Conservation (phyloP, 2,329 filamentous ascomycete species). For the Aspergillus phoenicis region DNA sequence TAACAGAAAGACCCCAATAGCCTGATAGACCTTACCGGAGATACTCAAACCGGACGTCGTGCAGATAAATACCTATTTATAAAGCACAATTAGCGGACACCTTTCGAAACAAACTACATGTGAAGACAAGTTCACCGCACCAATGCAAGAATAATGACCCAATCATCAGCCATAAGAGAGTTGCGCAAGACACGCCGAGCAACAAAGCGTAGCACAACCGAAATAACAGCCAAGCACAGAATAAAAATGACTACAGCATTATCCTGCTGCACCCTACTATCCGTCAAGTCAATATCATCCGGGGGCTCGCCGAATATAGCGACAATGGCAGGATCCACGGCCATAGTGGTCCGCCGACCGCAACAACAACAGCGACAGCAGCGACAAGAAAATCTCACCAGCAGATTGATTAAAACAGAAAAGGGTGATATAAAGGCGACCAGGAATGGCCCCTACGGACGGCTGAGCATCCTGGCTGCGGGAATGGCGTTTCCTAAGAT, state of each 20-base stretch:
- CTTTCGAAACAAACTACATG: neutral
- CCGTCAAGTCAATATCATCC: slow-evolving; percentile 12
- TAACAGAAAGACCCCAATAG: no score
- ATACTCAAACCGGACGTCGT: slow-evolving; percentile 12
- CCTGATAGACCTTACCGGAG: neutral
- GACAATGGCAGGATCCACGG: slow-evolving; percentile 18
- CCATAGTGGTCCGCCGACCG: slow-evolving; percentile 1
- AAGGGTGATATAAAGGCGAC: no score
- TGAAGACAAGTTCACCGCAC: slow-evolving; percentile 1
- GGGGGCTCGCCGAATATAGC: slow-evolving; percentile 18
- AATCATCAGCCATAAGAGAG: slow-evolving; percentile 18
- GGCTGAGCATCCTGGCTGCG: no score
- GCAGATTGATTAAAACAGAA: neutral
- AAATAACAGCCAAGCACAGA: slow-evolving; percentile 9
- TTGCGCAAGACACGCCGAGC: slow-evolving; percentile 11
- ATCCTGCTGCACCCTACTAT: slow-evolving; percentile 6
- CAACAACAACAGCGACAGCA: neutral
- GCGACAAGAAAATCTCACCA: neutral
- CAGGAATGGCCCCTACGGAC: no score
- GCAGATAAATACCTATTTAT: slow-evolving; percentile 6
- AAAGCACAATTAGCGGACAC: no score
- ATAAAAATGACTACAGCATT: slow-evolving; percentile 18
- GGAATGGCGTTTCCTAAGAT: no score
- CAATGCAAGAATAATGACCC: slow-evolving; percentile 15
- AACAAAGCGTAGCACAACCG: slow-evolving; percentile 19